Base-by-base conservation (phyloP, 1,139 yeast species). In the Scheffersomyces stambukii region DNA sequence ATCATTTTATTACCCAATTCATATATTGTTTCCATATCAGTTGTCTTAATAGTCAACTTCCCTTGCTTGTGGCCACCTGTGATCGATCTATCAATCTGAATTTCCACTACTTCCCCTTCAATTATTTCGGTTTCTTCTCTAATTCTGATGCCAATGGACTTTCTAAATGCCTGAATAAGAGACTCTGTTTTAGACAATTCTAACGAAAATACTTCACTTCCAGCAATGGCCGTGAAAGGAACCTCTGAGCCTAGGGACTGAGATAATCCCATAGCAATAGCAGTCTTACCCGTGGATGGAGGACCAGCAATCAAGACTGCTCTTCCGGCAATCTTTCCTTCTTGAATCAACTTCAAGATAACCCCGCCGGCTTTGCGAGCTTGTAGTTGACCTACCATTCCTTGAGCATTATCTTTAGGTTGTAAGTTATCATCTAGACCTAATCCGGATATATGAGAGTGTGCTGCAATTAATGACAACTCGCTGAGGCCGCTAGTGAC, bases 31-130 rank as follows among this genome's bases (percentile, higher is more conserved):
- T 93, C 98, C 98, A 93, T 93, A 57, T 93, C 98, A 10, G 98
- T 91, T 23, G 98, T 93, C 55, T 93, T 88, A 52, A 93, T 89
- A 15, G 98, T 93, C 49, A 93, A 72, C 56, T 93, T 91, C 30
- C 98, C 98, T 62, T 91, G 98, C 56, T 91, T 91, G 61, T 88
- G 96, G 33, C 98, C 98, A 20, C 97, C 97, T 11, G 96, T 84
- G 37, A 93, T 75, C 10, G 96, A 84, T 53, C 97, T 77, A 59
- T 91, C 99, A 44, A 93, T 89, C 62, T 89, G 97, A 52, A 91
- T 86, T 59, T 91, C 99, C 22, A 93, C 97, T 27, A 93, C 98
- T 60, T 93, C 99, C 52, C 99, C 99, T 59, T 91, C 97, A 44
- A 93, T 89, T 37, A 93, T 75, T 57, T 93, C 98, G 5, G 96